These are phyloP conservation scores for Lichtheimia corymbifera DNA, from an alignment of 371 early-diverging fungal species.

Conservation along the genomic window DNA sequence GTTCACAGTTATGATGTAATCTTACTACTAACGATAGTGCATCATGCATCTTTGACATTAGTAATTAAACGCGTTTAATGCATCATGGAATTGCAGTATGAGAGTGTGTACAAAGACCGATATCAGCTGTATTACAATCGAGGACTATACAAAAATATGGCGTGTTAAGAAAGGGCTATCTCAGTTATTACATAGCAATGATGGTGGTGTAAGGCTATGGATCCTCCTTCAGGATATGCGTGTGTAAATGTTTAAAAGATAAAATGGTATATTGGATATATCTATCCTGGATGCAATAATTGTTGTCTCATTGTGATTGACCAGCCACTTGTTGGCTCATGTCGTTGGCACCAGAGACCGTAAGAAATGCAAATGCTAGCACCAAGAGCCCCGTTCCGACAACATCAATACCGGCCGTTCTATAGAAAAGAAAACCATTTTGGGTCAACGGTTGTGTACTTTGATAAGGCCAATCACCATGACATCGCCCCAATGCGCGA, in stretches of 20 bases:
- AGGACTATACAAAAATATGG: too few relatives aligned
- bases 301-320: constrained; percentile 4
- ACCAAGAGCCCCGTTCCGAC: constrained; percentile 58
- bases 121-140: too few relatives aligned
- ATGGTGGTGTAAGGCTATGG: too few relatives aligned
- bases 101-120: too few relatives aligned
- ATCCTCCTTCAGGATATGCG: constrained; percentile 1
- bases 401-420: constrained; percentile 61
- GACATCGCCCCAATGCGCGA: too few relatives aligned
- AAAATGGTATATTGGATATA: neutral
- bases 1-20: too few relatives aligned
- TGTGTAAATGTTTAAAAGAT: neutral
- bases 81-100: too few relatives aligned
- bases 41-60: too few relatives aligned
- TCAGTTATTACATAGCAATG: too few relatives aligned
- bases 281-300: neutral
- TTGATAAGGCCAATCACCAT: constrained; percentile 3
- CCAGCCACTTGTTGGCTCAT: constrained; percentile 17
- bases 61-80: too few relatives aligned
- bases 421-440: constrained; percentile 14
- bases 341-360: constrained; percentile 32
- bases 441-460: neutral
- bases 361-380: constrained; percentile 36
- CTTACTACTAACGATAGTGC: too few relatives aligned
- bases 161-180: too few relatives aligned